Conservation (phyloP, 2,329 filamentous ascomycete species). For the Colletotrichum salicis region DNA sequence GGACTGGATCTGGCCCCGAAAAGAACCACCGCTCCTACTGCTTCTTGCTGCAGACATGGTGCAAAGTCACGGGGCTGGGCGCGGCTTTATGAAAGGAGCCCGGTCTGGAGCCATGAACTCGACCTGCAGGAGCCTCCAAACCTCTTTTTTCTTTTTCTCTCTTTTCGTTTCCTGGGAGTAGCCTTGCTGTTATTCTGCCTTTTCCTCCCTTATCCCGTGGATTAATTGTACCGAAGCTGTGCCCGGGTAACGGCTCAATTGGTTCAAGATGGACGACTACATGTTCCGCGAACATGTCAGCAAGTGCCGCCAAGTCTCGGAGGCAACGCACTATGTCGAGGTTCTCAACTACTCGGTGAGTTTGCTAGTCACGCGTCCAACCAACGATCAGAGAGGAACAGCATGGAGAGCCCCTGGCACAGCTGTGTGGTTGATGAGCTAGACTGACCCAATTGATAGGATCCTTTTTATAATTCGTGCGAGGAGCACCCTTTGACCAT, state of each 20-base stretch:
- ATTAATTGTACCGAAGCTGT: background rate
- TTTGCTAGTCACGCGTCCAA: constrained; percentile 21
- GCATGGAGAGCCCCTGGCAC: background rate
- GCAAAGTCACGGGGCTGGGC: constrained; percentile 36
- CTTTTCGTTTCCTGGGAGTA: constrained; percentile 6
- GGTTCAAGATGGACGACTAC: constrained; percentile 66
- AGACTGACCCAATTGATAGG: constrained; percentile 47
- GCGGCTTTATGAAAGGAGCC: constrained; percentile 35
- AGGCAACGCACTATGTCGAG: constrained; percentile 66
- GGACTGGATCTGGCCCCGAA: constrained; percentile 23
- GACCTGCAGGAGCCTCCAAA: constrained; percentile 31
- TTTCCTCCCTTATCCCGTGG: background rate
- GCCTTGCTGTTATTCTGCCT: constrained; percentile 7
- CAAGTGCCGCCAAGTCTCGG: constrained; percentile 59
- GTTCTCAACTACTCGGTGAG: constrained; percentile 70
- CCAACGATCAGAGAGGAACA: background rate
- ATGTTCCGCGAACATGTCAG: constrained; percentile 62
- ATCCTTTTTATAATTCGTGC: constrained; percentile 58
- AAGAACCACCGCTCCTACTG: background rate
- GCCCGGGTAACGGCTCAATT: constrained; percentile 6
- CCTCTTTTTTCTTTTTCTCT: constrained; percentile 11
- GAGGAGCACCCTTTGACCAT: constrained; percentile 63
- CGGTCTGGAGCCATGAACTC: constrained; percentile 28
- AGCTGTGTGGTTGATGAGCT: background rate
- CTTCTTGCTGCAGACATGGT: constrained; percentile 15